A percentile compares a stretch with the other conserved stretches of the same genome.
These are phyloP conservation scores for Leucoagaricus sp. DNA, from an alignment of 1,284 basidiomycete species.

Conservation along the genomic window DNA sequence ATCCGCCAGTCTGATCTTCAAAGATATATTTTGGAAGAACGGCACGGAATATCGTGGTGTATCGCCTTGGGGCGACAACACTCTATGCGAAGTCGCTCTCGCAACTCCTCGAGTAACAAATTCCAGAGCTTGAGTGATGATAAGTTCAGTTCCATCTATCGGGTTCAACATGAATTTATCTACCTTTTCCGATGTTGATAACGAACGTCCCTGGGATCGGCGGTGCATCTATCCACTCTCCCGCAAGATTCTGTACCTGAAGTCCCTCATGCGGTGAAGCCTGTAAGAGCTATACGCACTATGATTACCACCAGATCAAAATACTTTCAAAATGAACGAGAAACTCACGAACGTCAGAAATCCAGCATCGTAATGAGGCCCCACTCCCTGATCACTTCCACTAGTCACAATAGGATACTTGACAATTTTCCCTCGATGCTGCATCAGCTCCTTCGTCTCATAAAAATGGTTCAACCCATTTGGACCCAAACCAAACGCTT, in stretches of 20 bases:
- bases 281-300: constrained; percentile 54
- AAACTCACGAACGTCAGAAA: constrained; percentile 63
- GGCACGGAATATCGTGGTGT: constrained; percentile 73
- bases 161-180: constrained; percentile 15
- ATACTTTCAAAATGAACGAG: neutral
- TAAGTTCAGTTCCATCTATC: constrained; percentile 20
- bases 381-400: constrained; percentile 64
- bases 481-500: constrained; percentile 58
- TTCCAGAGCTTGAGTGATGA: constrained; percentile 50
- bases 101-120: constrained; percentile 65
- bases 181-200: constrained; percentile 70
- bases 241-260: constrained; percentile 68
- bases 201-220: constrained; percentile 76
- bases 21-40: constrained; percentile 72
- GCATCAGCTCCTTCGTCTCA: constrained; percentile 50
- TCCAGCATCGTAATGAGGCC: constrained; percentile 71
- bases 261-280: constrained; percentile 63
- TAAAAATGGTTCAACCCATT: constrained; percentile 58
- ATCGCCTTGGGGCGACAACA: constrained; percentile 54
- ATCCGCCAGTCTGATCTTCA: constrained; percentile 50
- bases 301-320: neutral
- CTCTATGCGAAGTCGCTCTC: constrained; percentile 70
- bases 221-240: constrained; percentile 75
- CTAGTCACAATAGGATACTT: constrained; percentile 56
- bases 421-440: constrained; percentile 69